These are phyloP conservation scores for Hymenoscyphus infarciens DNA, from an alignment of 2,329 filamentous ascomycete genomes.

Conservation along the genomic window DNA sequence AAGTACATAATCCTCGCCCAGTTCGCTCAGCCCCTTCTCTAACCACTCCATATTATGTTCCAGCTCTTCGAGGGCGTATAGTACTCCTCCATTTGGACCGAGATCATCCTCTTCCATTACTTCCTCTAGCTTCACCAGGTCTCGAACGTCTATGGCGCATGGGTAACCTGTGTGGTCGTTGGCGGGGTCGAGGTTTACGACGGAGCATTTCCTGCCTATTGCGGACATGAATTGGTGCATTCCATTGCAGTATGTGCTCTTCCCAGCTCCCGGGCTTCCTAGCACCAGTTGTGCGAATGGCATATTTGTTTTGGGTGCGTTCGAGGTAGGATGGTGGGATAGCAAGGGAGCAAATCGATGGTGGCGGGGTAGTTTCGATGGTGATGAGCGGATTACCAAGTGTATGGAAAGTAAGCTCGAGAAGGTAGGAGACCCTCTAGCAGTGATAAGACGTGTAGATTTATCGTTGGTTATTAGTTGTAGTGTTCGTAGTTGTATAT, in stretches of 20 bases:
- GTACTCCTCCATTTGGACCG: slow-evolving; percentile 85
- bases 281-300: slow-evolving; percentile 61
- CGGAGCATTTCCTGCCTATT: slow-evolving; percentile 89
- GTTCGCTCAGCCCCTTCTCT: slow-evolving; percentile 70
- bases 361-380: slow-evolving; percentile 1
- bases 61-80: slow-evolving; percentile 93
- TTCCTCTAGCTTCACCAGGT: slow-evolving; percentile 84
- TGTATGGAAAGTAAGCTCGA: neutral
- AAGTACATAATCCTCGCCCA: slow-evolving; percentile 86
- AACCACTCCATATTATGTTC: slow-evolving; percentile 95
- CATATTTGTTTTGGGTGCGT: slow-evolving; percentile 24
- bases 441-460: neutral
- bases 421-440: neutral
- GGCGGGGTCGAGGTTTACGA: slow-evolving; percentile 94
- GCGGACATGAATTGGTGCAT: slow-evolving; percentile 97
- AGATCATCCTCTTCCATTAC: slow-evolving; percentile 90
- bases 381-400: slow-evolving; percentile 1
- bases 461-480: neutral
- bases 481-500: neutral
- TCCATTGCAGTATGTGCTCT: slow-evolving; percentile 98
- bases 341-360: neutral
- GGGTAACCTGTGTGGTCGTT: slow-evolving; percentile 91
- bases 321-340: neutral
- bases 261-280: slow-evolving; percentile 91
- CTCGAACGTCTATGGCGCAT: slow-evolving; percentile 84